phyloP scores from a whole-genome alignment of 2,329 filamentous ascomycete genomes.

The Aulographum hederae region DNA sequence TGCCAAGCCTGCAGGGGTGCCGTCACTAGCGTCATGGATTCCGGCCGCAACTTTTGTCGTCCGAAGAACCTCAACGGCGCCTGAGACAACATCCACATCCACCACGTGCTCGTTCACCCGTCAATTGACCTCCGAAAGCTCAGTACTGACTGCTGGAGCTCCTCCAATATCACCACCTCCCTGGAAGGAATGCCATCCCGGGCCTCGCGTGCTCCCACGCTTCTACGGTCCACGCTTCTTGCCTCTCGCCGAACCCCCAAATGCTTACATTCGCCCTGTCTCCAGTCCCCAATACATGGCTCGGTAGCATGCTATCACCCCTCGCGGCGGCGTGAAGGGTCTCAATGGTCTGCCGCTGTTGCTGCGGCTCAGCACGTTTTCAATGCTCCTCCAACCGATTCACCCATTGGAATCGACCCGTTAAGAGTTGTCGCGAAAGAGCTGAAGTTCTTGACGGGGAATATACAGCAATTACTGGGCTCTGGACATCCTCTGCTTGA shows the following conservation, averaged over 20 bases:
- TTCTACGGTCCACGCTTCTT: background rate
- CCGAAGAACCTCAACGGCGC: no score
- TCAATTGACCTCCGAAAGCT: no score
- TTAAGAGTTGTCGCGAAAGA: slow-evolving; percentile 84
- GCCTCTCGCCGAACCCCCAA: background rate
- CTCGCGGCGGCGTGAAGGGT: slow-evolving; percentile 30
- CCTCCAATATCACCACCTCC: no score
- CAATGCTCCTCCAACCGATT: slow-evolving; percentile 43
- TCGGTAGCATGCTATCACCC: slow-evolving; percentile 14
- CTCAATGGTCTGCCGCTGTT: slow-evolving; percentile 61
- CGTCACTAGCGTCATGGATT: no score
- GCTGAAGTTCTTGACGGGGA: slow-evolving; percentile 88
- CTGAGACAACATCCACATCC: no score
- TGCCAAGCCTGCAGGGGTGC: no score
- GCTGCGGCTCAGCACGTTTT: slow-evolving; percentile 50
- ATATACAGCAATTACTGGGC: slow-evolving; percentile 81
- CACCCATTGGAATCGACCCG: slow-evolving; percentile 65
- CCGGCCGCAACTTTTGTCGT: no score
- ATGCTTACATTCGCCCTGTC: background rate
- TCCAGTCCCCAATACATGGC: background rate
- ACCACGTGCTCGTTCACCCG: no score
- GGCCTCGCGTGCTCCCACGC: background rate
- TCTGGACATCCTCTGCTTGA: slow-evolving; percentile 90
- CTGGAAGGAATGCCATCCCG: no score
- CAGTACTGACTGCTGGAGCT: no score